Evolutionary conservation across 805 yeast genomes (phyloP).

Genomic region (Wickerhamomyces mucosus): DNA sequence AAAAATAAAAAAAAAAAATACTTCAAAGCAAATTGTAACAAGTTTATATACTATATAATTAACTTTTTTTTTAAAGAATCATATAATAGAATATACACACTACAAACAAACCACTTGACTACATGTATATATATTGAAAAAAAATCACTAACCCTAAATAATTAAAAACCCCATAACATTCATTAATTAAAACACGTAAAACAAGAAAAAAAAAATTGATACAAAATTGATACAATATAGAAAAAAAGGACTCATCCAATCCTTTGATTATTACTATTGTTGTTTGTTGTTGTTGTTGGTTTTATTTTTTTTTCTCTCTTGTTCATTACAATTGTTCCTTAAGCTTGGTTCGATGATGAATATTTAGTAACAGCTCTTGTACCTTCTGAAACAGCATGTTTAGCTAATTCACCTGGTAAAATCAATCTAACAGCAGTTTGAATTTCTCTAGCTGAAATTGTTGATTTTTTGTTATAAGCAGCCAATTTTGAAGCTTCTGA

Average conservation of each 20-base stretch:
- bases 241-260: not conserved
- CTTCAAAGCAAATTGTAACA: too few relatives aligned
- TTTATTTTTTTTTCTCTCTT: too few relatives aligned
- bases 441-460: constrained; percentile 96
- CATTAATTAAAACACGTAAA: constrained; percentile 3
- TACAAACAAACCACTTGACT: too few relatives aligned
- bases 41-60: too few relatives aligned
- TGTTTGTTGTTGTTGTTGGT: too few relatives aligned
- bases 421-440: constrained; percentile 98
- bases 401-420: constrained; percentile 97
- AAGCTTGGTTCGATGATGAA: constrained; percentile 53
- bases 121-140: too few relatives aligned
- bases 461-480: constrained; percentile 97
- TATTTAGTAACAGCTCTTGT: constrained; percentile 96
- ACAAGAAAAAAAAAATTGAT: constrained; percentile 6
- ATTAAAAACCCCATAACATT: not conserved
- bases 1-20: too few relatives aligned
- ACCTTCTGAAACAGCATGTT: constrained; percentile 98
- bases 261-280: not conserved
- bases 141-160: not conserved
- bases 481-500: constrained; percentile 97
- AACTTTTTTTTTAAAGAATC: too few relatives aligned
- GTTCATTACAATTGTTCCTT: too few relatives aligned
- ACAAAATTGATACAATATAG: not conserved
- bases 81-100: too few relatives aligned